Base-by-base conservation (phyloP, 306 rosid species). In the Clitoria ternatea region DNA sequence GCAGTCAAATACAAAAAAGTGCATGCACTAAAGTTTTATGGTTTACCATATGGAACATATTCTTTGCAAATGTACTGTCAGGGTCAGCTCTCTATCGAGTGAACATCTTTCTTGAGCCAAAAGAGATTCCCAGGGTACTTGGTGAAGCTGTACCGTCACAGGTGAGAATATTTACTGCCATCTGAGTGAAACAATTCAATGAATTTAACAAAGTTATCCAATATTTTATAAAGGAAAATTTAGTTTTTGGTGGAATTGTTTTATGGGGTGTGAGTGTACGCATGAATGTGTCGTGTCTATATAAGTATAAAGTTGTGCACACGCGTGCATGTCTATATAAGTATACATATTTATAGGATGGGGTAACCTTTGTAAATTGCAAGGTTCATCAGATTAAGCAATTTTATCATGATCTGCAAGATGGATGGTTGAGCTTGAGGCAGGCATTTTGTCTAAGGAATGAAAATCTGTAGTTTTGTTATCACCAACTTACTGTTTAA, bases 41-140 rank as follows among this genome's bases (percentile, higher is more conserved):
- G 87, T 92, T 92, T 81, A 89, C 92, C 3, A 42, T 92, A 66
- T 92, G 97, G 97, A 92, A 92, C 83, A 65, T 89, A 66, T 92
- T 92, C 92, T 87, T 92, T 74, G 97, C 96, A 69, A 92, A 87
- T 77, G 90, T 78, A 52, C 84, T 92, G 61, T 92, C 97, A 19
- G 97, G 97, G 36, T 64, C 97, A 4, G 92, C 73, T 70, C 90
- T 92, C 24, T 87, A 84, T 78, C 80, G 81, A 59, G 80, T 92
- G 20, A 80, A 61, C 22, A 2, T 87, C 73, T 81, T 89, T 77
- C 89, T 92, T 60, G 94, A 92, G 82, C 97, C 97, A 48, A 84
- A 85, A 81, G 45, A 70, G 30, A 87, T 92, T 74, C 96, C 97
- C 2, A 33, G 73, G 7, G 26, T 92, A 79, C 89, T 92, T 48